Base-by-base conservation (phyloP, 2,329 filamentous ascomycete species). In the Mollisia scopiformis region DNA sequence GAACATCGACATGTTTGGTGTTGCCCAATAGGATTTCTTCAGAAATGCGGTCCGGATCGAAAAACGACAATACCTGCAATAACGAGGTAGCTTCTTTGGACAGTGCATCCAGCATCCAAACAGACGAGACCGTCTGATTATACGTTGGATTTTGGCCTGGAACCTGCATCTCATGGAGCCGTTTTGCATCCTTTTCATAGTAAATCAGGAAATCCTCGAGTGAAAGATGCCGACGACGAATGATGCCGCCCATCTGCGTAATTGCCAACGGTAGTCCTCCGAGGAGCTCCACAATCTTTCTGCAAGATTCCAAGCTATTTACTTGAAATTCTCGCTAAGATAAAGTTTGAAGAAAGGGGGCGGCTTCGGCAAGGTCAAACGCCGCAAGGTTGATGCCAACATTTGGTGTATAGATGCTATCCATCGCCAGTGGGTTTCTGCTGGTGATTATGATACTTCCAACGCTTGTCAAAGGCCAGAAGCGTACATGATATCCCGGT, bases 371-470 rank as follows among this genome's bases (percentile, higher is more conserved):
- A 11, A 13, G 21, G 19, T 13, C n/a, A 19, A 59, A 49, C 33
- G 50, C 50, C 8, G 13, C 21, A 10, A 55, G 37, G 21, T 43
- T 33, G 14, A 30, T 19, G 7, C 53, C 53, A 43, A n/a, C 25
- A 30, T 3, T 41, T 27, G 11, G 23, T 21, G 19, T 16, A 31
- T 14, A 43, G 14, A 23, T 25, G n/a, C 23, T 41, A 16, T 16
- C 46, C 14, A 55, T 63, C 8, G 53, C 47, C 16, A 58, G 21
- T 21, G 61, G 57, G 23, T 59, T 39, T 30, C 62, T 33, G 23
- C 55, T 62, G 7, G 69, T 69, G n/a, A 68, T 58, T 23, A 69
- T 49, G 16, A 70, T 47, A 3, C 41, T 58, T 13, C 68, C 69
- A 19, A 33, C 52, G 5, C 58, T 56, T 8, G 25, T 11, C 14